Conservation (phyloP, 352 stramenopile species). For the Hyaloperonospora arabidopsidis region DNA sequence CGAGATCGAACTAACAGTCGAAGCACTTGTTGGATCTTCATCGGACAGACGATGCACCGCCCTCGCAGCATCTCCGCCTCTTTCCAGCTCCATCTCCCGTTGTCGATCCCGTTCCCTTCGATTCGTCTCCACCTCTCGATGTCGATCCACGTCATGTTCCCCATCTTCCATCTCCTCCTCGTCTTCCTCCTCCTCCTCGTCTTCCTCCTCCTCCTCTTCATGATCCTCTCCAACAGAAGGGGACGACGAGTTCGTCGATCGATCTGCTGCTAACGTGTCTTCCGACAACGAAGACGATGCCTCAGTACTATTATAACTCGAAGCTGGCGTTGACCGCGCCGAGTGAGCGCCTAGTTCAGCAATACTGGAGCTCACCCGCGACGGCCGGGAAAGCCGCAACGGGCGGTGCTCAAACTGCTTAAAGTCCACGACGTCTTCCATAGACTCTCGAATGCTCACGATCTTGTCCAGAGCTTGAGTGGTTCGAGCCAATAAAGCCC, state of each 20-base stretch:
- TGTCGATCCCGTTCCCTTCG: slow-evolving; percentile 16
- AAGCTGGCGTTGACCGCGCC: slow-evolving; percentile 20
- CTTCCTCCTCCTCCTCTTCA: slow-evolving; percentile 33
- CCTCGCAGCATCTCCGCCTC: slow-evolving; percentile 23
- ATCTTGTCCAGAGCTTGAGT: slow-evolving; percentile 71
- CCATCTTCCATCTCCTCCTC: slow-evolving; percentile 17
- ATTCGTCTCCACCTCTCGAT: slow-evolving; percentile 24
- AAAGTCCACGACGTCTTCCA: slow-evolving; percentile 77
- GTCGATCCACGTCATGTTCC: slow-evolving; percentile 29
- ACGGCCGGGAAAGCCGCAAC: slow-evolving; percentile 20
- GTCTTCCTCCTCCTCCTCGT: slow-evolving; percentile 30
- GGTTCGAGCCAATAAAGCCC: slow-evolving; percentile 57
- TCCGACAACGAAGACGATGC: slow-evolving; percentile 39
- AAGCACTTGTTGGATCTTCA: slow-evolving; percentile 15
- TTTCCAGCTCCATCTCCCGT: slow-evolving; percentile 13
- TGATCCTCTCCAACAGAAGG: slow-evolving; percentile 36
- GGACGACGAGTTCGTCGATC: slow-evolving; percentile 43
- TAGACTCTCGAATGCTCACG: slow-evolving; percentile 76
- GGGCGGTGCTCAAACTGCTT: slow-evolving; percentile 60
- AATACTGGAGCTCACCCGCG: slow-evolving; percentile 30
- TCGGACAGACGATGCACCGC: slow-evolving; percentile 9
- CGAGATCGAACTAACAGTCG: slow-evolving; percentile 30
- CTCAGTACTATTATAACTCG: slow-evolving; percentile 55
- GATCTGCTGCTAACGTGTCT: slow-evolving; percentile 23
- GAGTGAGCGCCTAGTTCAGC: slow-evolving; percentile 22